Conservation (phyloP, 306 rosid species). For the Vigna angularis region DNA sequence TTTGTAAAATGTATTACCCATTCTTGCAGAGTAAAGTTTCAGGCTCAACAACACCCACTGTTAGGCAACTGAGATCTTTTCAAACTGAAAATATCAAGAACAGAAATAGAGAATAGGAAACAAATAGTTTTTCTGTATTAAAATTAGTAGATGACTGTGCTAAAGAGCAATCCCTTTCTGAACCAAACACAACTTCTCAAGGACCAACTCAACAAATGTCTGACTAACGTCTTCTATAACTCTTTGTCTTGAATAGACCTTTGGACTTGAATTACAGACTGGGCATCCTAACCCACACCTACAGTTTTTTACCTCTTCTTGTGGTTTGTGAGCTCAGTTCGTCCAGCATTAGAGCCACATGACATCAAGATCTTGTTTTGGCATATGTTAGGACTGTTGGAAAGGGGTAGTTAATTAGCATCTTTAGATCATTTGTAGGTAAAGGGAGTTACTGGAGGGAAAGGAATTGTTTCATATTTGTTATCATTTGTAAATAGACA, state of each 20-base stretch:
- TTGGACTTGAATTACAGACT: neutral
- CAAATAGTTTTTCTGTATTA: neutral
- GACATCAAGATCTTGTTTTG: constrained; percentile 1
- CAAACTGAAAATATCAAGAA: neutral
- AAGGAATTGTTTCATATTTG: neutral
- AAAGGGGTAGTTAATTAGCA: neutral
- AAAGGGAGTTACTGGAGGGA: neutral
- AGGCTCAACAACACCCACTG: neutral
- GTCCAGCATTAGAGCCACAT: neutral
- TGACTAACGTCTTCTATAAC: neutral
- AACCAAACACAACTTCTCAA: neutral
- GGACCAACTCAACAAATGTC: neutral
- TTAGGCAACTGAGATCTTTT: neutral
- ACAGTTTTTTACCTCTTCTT: neutral
- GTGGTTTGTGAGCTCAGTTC: constrained; percentile 18
- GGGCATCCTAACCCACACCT: neutral
- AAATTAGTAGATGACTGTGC: neutral
- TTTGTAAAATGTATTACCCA: neutral
- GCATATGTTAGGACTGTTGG: neutral
- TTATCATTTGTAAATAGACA: constrained; percentile 3
- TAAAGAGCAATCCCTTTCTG: neutral
- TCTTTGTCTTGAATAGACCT: neutral
- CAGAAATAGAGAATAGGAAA: neutral
- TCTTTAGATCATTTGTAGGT: neutral
- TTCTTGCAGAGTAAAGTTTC: neutral